phyloP scores from a whole-genome alignment of 2,329 filamentous ascomycete species.

The Neopestalotiopsis sp. region DNA sequence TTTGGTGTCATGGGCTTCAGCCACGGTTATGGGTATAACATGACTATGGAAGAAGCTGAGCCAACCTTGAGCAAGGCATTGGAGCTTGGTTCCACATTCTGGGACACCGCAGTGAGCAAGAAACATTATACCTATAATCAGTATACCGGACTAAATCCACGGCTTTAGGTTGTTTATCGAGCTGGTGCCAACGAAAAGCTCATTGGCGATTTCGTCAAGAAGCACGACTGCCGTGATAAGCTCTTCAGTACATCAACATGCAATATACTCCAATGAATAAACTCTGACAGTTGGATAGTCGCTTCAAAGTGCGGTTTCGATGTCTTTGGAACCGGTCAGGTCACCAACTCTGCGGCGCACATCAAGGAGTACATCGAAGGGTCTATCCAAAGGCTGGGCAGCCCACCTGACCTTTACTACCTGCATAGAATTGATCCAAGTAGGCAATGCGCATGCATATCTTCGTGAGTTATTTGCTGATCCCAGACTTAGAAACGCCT shows the following conservation, averaged over 20 bases:
- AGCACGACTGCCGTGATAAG: slow-evolving; percentile 55
- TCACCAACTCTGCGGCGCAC: slow-evolving; percentile 51
- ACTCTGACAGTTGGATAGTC: slow-evolving; percentile 35
- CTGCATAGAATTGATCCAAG: slow-evolving; percentile 51
- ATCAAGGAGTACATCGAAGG: slow-evolving; percentile 45
- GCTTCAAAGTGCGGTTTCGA: slow-evolving; percentile 55
- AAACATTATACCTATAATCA: no score
- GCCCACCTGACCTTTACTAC: slow-evolving; percentile 51
- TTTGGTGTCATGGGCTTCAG: slow-evolving; percentile 6
- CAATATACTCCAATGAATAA: not conserved
- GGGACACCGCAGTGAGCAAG: slow-evolving; percentile 47
- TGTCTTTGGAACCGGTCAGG: slow-evolving; percentile 30
- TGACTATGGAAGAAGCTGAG: slow-evolving; percentile 47
- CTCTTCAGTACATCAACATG: slow-evolving; percentile 45
- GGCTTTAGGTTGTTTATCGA: slow-evolving; percentile 47
- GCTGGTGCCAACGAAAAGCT: slow-evolving; percentile 55
- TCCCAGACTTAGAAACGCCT: slow-evolving; percentile 40
- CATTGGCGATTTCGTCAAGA: slow-evolving; percentile 54
- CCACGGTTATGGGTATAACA: not conserved
- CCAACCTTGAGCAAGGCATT: slow-evolving; percentile 55
- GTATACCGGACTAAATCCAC: not conserved
- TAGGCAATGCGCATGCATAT: slow-evolving; percentile 29
- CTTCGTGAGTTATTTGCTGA: not conserved
- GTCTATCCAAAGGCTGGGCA: slow-evolving; percentile 43
- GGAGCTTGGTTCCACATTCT: slow-evolving; percentile 50